These are phyloP conservation scores for Crithidia expoeki DNA, from an alignment of 208 protist genomes.

Conservation along the genomic window DNA sequence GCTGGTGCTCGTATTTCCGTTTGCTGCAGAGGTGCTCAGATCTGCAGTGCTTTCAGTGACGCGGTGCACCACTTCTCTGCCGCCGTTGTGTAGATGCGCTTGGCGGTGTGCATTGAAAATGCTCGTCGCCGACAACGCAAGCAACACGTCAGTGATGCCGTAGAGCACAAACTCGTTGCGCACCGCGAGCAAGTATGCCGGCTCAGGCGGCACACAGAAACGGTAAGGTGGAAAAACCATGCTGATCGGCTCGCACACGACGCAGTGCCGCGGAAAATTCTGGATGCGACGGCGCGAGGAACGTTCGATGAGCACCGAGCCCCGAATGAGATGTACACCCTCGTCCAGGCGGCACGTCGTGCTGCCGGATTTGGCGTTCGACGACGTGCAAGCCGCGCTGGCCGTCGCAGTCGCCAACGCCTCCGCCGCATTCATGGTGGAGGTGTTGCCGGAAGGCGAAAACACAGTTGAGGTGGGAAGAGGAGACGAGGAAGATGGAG, in stretches of 20 bases:
- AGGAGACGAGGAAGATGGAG: conserved; percentile 4
- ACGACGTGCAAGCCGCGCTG: conserved; percentile 1
- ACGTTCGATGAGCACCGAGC: conserved; percentile 69
- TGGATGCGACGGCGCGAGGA: conserved; percentile 57
- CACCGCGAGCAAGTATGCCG: conserved; percentile 65
- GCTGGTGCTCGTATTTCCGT: background rate
- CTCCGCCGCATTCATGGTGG: background rate
- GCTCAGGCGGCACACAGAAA: conserved; percentile 81
- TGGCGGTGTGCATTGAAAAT: conserved; percentile 22
- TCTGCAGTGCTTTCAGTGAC: background rate
- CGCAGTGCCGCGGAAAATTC: conserved; percentile 69
- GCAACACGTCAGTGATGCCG: conserved; percentile 71
- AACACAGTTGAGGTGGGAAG: background rate
- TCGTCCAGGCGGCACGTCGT: conserved; percentile 24
- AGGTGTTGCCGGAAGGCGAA: background rate
- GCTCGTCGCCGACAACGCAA: conserved; percentile 63
- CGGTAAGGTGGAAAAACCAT: conserved; percentile 68
- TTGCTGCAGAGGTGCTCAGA: background rate
- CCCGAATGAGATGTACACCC: conserved; percentile 43
- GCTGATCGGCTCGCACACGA: conserved; percentile 36
- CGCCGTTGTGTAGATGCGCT: conserved; percentile 2
- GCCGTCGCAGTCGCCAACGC: background rate
- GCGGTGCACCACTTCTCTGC: background rate
- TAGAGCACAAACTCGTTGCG: conserved; percentile 60
- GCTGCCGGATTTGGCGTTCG: conserved; percentile 9